A percentile compares a stretch with the other conserved stretches of the same genome.
These are phyloP conservation scores for Podila minutissima DNA, from an alignment of 192 early-diverging fungal species.

Conservation along the genomic window DNA sequence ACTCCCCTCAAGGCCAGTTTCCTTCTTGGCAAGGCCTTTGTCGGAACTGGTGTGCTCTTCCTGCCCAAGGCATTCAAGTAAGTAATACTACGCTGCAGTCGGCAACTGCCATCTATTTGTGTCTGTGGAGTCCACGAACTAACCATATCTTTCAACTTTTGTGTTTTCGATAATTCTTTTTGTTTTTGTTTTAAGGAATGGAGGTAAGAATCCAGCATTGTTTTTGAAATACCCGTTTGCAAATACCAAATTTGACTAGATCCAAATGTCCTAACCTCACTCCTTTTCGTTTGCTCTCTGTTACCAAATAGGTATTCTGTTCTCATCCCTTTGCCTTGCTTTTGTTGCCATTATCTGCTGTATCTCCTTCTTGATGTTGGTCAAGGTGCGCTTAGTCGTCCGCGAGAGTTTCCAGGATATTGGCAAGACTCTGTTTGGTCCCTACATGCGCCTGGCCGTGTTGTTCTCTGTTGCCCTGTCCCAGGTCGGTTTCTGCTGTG, in stretches of 20 bases:
- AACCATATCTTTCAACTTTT: too few species aligned
- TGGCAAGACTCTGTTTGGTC: conserved; percentile 70
- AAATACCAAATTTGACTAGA: not conserved
- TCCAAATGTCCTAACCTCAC: conserved; percentile 6
- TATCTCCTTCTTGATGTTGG: conserved; percentile 72
- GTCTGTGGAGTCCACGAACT: too few species aligned
- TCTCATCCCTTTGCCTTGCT: conserved; percentile 65
- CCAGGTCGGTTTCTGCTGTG: conserved; percentile 91
- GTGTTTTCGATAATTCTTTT: too few species aligned
- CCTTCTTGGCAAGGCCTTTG: conserved; percentile 59
- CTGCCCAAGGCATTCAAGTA: conserved; percentile 49
- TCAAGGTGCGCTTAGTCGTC: conserved; percentile 67
- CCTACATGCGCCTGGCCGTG: conserved; percentile 68
- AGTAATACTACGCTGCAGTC: too few species aligned
- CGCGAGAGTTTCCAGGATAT: conserved; percentile 77
- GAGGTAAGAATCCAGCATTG: conserved; percentile 10
- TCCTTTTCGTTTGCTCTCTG: conserved; percentile 56
- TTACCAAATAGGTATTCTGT: conserved; percentile 66
- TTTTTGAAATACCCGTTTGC: conserved; percentile 4
- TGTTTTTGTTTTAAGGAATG: not conserved
- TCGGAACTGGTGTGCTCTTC: conserved; percentile 63
- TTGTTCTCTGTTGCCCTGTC: conserved; percentile 56
- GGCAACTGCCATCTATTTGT: too few species aligned
- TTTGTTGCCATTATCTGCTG: conserved; percentile 70
- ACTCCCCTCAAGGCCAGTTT: conserved; percentile 56